A percentile compares a stretch with the other conserved stretches of the same genome.
phyloP scores from a whole-genome alignment of 768 basidiomycete species.

The Pulveroboletus sp. region DNA sequence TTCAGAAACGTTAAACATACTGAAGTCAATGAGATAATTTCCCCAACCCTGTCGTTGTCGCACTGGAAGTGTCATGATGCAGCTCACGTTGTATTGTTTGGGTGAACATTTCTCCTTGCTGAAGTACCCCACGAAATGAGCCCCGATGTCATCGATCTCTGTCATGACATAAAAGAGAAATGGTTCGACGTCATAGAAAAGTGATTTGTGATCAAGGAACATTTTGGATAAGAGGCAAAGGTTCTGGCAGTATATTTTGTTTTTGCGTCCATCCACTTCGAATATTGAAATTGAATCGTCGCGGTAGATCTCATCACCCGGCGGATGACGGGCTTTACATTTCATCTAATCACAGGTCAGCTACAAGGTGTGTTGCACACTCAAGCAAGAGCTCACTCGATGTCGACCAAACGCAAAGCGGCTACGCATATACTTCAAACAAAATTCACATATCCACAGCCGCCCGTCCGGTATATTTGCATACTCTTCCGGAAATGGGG shows the following conservation, averaged over 20 bases:
- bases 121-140: constrained; percentile 96
- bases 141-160: constrained; percentile 82
- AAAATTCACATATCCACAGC: constrained; percentile 97
- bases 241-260: constrained; percentile 99
- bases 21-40: constrained; percentile 95
- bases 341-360: constrained; percentile 60
- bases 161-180: constrained; percentile 99
- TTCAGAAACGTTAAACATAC: constrained; percentile 38
- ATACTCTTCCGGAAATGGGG: constrained; percentile 98
- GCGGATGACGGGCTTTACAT: constrained; percentile 92
- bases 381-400: constrained; percentile 49
- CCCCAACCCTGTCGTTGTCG: constrained; percentile 96
- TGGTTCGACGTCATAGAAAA: constrained; percentile 99
- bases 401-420: constrained; percentile 82
- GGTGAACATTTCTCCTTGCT: constrained; percentile 97
- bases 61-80: constrained; percentile 98
- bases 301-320: constrained; percentile 97
- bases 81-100: constrained; percentile 96
- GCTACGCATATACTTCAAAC: constrained; percentile 97
- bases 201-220: constrained; percentile 98
- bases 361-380: neutral
- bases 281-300: constrained; percentile 87
- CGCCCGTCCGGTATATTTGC: constrained; percentile 85
- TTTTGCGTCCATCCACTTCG: constrained; percentile 96
- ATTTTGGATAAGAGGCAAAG: constrained; percentile 96